Evolutionary conservation across 2,329 filamentous ascomycete species (phyloP), one percentile per base, ranked within the genome.

Genomic region (Paecilomyces formosus): DNA sequence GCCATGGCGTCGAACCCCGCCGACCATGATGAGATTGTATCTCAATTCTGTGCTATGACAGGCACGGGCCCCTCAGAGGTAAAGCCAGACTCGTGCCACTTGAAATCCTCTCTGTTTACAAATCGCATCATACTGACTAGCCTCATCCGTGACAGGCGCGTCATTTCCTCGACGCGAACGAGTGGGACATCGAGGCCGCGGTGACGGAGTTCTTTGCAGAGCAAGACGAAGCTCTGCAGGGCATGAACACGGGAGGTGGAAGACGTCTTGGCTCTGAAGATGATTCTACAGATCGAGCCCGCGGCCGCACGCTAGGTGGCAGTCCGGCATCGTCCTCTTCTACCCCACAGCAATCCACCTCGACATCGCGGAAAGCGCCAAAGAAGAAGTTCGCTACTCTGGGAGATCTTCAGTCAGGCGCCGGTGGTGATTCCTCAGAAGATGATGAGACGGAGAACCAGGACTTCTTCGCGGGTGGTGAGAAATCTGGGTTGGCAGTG

Each of bases 401-500:
- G 22, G 74, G 76, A 28, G 79, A 81, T 60, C 68, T 79, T 60
- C 61, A 68, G 18, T 66, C 73, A 21, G 68, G 64, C 22, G 68
- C 68, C 35, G 74, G 73, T n/a, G 76, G 63, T 12, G 70, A 76
- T 55, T 70, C 70, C 3, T 74, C 76, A 15, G 77, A 84, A 6
- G 79, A 84, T 12, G 79, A 83, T 60, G 79, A 83, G 55, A 76
- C 78, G 55, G 78, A 79, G 59, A 75, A 76, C 24, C 78, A 79
- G 55, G 83, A 87, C 68, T 77, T 87, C 62, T 88, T 86, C 67
- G 81, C 85, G 21, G 85, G 85, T 53, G 85, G 85, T 53, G 85
- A 87, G 71, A 88, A 88, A 73, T 87, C 85, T 12, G 85, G 84
- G n/a, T 74, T 88, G 26, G 85, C 85, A 6, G 85, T 88, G 58